Evolutionary conservation across 106 monocot genomes (phyloP), one percentile per base, ranked within the genome.

Genomic region (Dioscorea zingiberensis): DNA sequence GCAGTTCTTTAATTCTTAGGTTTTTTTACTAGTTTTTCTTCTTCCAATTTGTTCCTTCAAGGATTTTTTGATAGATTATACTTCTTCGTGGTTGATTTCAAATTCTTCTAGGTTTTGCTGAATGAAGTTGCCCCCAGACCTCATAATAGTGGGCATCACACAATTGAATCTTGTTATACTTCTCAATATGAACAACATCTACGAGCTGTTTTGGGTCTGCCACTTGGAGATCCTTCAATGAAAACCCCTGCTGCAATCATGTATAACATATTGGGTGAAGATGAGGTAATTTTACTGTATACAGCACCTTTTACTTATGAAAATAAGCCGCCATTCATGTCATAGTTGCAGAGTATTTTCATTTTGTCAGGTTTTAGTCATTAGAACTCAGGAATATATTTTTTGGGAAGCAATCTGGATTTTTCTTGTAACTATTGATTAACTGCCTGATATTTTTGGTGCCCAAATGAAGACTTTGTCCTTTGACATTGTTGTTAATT

Each of bases 111-210:
- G 97, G 85, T 97, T 78, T 54, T 97, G 61, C 32, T 92, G 59
- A 97, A 97, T 80, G 97, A 97, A 86, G 97, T 97, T 57, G 97
- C 97, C 48, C 97, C 97, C 19, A 83, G 97, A 77, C 94, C 94
- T n/a, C 97, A 97, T 48, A 97, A 97, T 63, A 92, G 97, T 76
- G 97, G 97, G 44, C 97, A 97, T 80, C 92, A 97, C 74, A 97
- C 97, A 25, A 97, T 97, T 21, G 97, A 97, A 60, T 89, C 88
- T 28, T 91, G 91, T 60, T 97, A 97, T 62, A 92, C 92, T n/a
- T 97, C 97, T 47, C 97, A 97, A 59, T 97, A 92, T 76, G 97
- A 97, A 55, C 97, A 97, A 48, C 97, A 97, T 76, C 54, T 97
- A 49, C 79, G 97, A 60, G 97, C 97, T 68, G 71, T 97, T 65